Conservation (phyloP, 1,284 basidiomycete genomes). For the Cryptococcus depauperatus region DNA sequence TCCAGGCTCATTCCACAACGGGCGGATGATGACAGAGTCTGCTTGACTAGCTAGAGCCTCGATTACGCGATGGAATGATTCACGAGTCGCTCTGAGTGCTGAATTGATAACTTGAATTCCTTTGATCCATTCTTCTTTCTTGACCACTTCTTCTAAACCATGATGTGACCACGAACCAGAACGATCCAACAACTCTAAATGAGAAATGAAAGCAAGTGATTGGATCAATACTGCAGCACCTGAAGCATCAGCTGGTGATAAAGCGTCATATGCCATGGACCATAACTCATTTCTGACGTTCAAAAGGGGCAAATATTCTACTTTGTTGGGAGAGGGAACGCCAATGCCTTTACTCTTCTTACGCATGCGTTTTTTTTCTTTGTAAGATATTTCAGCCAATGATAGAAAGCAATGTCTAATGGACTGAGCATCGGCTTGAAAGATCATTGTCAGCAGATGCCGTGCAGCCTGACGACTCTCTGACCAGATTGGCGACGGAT, state of each 20-base stretch:
- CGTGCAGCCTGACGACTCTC: conserved; percentile 34
- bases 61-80: conserved; percentile 57
- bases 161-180: conserved; percentile 36
- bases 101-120: conserved; percentile 51
- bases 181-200: conserved; percentile 55
- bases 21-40: conserved; percentile 48
- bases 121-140: conserved; percentile 35
- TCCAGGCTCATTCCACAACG: conserved; percentile 50
- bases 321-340: conserved; percentile 12
- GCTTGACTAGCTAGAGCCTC: conserved; percentile 56
- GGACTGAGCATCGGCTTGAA: conserved; percentile 38
- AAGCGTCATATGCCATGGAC: conserved; percentile 56
- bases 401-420: conserved; percentile 30
- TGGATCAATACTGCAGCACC: conserved; percentile 55
- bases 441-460: conserved; percentile 37
- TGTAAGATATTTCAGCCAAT: conserved; percentile 22
- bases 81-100: conserved; percentile 53
- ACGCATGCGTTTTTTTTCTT: conserved; percentile 21
- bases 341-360: conserved; percentile 8
- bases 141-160: conserved; percentile 31
- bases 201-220: conserved; percentile 54
- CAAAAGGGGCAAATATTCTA: conserved; percentile 24
- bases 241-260: conserved; percentile 55
- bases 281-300: conserved; percentile 56
- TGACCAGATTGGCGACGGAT: conserved; percentile 27